Conservation (phyloP, 208 protist species). For the Borovskyia barvae region DNA sequence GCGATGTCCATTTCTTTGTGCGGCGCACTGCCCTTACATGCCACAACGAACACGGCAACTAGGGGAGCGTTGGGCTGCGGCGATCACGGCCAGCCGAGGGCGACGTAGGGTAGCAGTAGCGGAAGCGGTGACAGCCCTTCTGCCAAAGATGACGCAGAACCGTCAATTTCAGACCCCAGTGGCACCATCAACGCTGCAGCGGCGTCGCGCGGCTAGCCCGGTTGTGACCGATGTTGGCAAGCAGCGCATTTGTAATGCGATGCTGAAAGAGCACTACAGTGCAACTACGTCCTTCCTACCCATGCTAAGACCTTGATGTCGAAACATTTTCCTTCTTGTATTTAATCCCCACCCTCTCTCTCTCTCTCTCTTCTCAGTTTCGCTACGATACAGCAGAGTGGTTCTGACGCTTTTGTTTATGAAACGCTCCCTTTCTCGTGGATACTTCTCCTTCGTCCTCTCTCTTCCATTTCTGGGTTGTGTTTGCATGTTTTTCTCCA, state of each 20-base stretch:
- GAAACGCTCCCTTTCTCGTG: background rate
- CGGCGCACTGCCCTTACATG: slow-evolving; percentile 45
- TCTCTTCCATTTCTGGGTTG: background rate
- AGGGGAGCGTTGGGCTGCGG: slow-evolving; percentile 9
- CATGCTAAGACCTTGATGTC: background rate
- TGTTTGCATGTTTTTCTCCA: no score
- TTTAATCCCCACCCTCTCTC: background rate
- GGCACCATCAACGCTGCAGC: background rate
- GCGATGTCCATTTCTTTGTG: slow-evolving; percentile 40
- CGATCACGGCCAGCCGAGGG: background rate
- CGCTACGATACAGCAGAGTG: no score
- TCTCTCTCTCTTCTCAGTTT: background rate
- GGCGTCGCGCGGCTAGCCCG: background rate
- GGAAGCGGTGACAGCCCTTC: no score
- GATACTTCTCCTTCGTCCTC: background rate
- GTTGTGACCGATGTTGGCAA: slow-evolving; percentile 13
- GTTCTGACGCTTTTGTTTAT: background rate
- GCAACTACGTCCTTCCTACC: slow-evolving; percentile 12
- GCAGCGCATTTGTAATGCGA: slow-evolving; percentile 17
- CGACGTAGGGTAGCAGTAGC: background rate
- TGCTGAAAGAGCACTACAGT: slow-evolving; percentile 12
- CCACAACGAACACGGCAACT: slow-evolving; percentile 9
- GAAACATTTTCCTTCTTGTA: background rate
- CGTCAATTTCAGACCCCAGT: no score
- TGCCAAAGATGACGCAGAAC: no score